Percentiles rank a stretch among this genome's conserved stretches.
Evolutionary conservation across 306 rosid species (phyloP).

Genomic region (Casuarina cunninghamiana): DNA sequence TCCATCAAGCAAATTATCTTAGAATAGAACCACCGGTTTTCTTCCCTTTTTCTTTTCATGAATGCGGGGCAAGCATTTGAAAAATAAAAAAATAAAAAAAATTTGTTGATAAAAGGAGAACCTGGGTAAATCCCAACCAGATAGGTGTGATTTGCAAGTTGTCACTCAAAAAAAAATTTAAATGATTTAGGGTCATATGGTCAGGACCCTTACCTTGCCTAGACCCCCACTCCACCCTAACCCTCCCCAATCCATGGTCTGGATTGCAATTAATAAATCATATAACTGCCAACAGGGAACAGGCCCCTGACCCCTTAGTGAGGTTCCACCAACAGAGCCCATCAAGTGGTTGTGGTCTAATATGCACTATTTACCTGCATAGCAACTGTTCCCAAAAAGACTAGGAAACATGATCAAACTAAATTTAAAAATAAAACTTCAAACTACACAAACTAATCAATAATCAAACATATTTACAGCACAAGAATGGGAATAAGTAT

Average conservation of each 20-base stretch:
- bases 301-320: not conserved
- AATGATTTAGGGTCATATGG: not conserved
- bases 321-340: constrained; percentile 5
- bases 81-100: not conserved
- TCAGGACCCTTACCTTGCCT: constrained; percentile 1
- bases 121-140: not conserved
- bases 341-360: constrained; percentile 5
- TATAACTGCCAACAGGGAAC: not conserved
- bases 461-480: not conserved
- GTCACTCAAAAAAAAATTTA: not conserved
- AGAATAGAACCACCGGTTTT: not conserved
- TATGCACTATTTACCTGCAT: not conserved
- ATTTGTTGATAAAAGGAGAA: not conserved
- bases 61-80: too few relatives aligned
- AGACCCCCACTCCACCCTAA: constrained; percentile 1
- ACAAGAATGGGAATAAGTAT: not conserved
- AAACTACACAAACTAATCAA: not conserved
- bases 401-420: not conserved
- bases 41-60: too few relatives aligned
- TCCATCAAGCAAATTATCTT: not conserved
- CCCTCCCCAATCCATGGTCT: not conserved
- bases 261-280: not conserved
- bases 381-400: not conserved
- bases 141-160: not conserved
- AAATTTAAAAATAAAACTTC: not conserved